Conservation (phyloP, 2,329 filamentous ascomycete species). For the Pseudogymnoascus sp. region DNA sequence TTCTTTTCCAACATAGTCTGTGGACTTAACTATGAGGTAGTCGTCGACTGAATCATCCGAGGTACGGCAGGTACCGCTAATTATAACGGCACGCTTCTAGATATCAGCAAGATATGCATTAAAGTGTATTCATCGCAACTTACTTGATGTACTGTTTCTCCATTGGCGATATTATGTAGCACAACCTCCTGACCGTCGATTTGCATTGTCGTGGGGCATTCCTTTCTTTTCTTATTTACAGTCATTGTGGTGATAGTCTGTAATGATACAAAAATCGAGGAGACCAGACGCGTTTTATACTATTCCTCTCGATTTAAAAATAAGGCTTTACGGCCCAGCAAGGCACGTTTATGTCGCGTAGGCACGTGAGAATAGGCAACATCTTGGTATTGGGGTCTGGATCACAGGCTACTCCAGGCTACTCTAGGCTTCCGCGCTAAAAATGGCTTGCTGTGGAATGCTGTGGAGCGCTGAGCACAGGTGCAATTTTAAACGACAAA, state of each 20-base stretch:
- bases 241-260: background rate
- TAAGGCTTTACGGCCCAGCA: background rate
- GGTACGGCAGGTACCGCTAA: background rate
- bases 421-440: background rate
- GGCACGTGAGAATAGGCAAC: background rate
- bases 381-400: background rate
- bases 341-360: background rate
- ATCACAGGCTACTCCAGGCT: background rate
- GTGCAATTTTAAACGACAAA: background rate
- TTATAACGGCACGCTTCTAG: background rate
- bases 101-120: background rate
- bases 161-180: background rate
- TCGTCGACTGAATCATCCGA: constrained; percentile 16
- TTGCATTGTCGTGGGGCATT: background rate
- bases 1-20: constrained; percentile 22
- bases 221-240: background rate
- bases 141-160: background rate
- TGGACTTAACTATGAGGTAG: constrained; percentile 20
- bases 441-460: background rate
- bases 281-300: background rate
- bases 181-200: background rate
- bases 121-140: background rate
- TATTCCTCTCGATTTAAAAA: background rate
- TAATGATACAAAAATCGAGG: background rate
- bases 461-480: background rate